Base-by-base conservation (phyloP, 2,329 filamentous ascomycete genomes). In the Penicillium palitans region DNA sequence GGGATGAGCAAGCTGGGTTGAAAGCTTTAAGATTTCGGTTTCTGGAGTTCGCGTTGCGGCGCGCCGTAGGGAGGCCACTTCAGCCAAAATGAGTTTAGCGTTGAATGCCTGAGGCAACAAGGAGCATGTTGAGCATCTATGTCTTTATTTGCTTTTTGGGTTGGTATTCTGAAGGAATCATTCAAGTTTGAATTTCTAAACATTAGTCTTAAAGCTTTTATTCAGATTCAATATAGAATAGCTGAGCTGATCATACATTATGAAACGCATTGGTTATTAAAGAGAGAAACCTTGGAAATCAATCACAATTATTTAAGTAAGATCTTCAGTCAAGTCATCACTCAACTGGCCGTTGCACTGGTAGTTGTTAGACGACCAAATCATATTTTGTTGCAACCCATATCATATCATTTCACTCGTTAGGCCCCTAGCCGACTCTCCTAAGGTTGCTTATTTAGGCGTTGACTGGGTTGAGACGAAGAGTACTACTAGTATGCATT, bases 1-100 rank as follows among this genome's bases (percentile, higher is more conserved):
- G 27, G 33, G 46, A 45, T 46, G 53, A 17, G 17, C 29, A 40
- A 49, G 51, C 24, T 52, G 52, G 37, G 40, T 47, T 58, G 52
- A 48, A 52, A 63, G 61, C 61, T 62, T 54, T 66, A 50, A 60
- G 61, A 66, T 60, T 64, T 66, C 59, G 35, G 48, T 44, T 56
- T 56, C 59, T 61, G 56, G 59, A 59, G 60, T 64, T 66, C 64
- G 64, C 64, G 64, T 65, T 65, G 59, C 54, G 53, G 58, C 64
- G 61, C 64, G 64, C 62, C 46, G 58, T 56, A 63, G 62, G 62
- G 57, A 61, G 56, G 58, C 65, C 62, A 66, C 57, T 67, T 65
- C 47, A 56, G 49, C 64, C 61, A 41, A 40, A 58, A 61, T 50
- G 17, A 42, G 65, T 50, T 62, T 66, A 64, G 57, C 12, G 31